Evolutionary conservation across 441 rosid genomes (phyloP).

Genomic region (California macrophylla): DNA sequence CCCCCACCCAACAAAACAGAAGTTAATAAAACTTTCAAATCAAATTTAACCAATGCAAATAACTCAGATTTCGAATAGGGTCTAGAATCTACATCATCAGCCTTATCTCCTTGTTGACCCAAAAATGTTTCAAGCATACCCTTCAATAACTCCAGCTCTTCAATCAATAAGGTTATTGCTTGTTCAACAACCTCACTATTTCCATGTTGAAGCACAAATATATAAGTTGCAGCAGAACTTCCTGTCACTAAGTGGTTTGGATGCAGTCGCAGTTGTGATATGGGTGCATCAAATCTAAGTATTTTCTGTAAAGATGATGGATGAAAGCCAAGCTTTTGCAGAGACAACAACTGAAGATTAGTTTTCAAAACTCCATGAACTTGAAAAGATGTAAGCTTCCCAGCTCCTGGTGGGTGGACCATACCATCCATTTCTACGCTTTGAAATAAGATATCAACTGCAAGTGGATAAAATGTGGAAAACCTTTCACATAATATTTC

Average conservation of each 20-base stretch:
- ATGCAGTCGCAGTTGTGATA: slow-evolving; percentile 78
- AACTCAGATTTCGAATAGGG: slow-evolving; percentile 58
- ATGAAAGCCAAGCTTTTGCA: slow-evolving; percentile 77
- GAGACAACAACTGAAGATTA: slow-evolving; percentile 82
- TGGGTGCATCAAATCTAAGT: slow-evolving; percentile 57
- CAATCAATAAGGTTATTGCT: slow-evolving; percentile 46
- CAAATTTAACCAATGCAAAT: slow-evolving; percentile 69
- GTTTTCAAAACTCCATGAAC: slow-evolving; percentile 89
- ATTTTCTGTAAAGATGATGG: slow-evolving; percentile 63
- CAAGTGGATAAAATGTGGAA: slow-evolving; percentile 57
- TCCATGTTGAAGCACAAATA: slow-evolving; percentile 90
- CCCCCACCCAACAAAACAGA: slow-evolving; percentile 47
- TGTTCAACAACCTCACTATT: slow-evolving; percentile 70
- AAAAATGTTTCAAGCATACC: slow-evolving; percentile 39
- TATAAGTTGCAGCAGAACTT: slow-evolving; percentile 84
- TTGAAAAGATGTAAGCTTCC: slow-evolving; percentile 62
- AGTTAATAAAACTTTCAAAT: slow-evolving; percentile 75
- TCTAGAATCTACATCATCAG: slow-evolving; percentile 27
- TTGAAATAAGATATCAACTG: slow-evolving; percentile 66
- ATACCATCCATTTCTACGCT: slow-evolving; percentile 46
- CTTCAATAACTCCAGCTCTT: slow-evolving; percentile 64
- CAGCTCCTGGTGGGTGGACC: slow-evolving; percentile 33
- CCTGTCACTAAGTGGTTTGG: slow-evolving; percentile 77
- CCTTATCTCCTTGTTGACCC: slow-evolving; percentile 31
- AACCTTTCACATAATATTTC: slow-evolving; percentile 83